Evolutionary conservation across 495 filamentous ascomycete genomes (phyloP).

Genomic region (Penicillium daleae): DNA sequence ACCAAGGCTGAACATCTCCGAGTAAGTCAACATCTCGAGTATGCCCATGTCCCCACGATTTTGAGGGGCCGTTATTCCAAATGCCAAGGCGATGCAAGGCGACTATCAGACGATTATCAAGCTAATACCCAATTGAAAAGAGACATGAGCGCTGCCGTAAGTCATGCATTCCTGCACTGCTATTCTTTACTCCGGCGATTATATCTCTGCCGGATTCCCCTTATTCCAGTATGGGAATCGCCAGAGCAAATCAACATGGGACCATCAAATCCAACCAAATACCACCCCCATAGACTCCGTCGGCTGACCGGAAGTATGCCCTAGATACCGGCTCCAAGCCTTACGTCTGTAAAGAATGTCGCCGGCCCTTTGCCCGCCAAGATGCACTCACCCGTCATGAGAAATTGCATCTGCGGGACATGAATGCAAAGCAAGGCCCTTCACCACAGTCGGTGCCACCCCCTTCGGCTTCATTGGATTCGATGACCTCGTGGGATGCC

Average conservation of each 20-base stretch:
- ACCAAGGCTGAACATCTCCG: slow-evolving; percentile 52
- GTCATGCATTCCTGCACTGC: slow-evolving; percentile 14
- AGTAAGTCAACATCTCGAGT: slow-evolving; percentile 27
- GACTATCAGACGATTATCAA: neutral
- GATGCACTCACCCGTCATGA: slow-evolving; percentile 54
- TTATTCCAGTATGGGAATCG: neutral
- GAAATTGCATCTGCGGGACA: slow-evolving; percentile 46
- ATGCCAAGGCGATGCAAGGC: slow-evolving; percentile 1
- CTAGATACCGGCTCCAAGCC: slow-evolving; percentile 54
- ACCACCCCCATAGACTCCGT: slow-evolving; percentile 11
- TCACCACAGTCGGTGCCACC: slow-evolving; percentile 20
- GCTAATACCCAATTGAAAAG: slow-evolving; percentile 35
- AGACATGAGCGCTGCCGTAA: slow-evolving; percentile 56
- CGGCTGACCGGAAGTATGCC: slow-evolving; percentile 20
- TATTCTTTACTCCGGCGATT: neutral
- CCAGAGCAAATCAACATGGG: neutral
- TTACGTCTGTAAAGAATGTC: slow-evolving; percentile 48
- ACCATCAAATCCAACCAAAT: neutral
- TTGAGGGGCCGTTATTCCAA: slow-evolving; percentile 15
- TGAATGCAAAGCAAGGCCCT: slow-evolving; percentile 30
- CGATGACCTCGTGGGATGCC: slow-evolving; percentile 34
- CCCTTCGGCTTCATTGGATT: slow-evolving; percentile 26
- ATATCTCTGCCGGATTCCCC: neutral
- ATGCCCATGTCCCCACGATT: slow-evolving; percentile 18
- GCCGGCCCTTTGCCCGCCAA: slow-evolving; percentile 49